Evolutionary conservation across 129 eudicot species (phyloP).

Genomic region (Solidago caesia): DNA sequence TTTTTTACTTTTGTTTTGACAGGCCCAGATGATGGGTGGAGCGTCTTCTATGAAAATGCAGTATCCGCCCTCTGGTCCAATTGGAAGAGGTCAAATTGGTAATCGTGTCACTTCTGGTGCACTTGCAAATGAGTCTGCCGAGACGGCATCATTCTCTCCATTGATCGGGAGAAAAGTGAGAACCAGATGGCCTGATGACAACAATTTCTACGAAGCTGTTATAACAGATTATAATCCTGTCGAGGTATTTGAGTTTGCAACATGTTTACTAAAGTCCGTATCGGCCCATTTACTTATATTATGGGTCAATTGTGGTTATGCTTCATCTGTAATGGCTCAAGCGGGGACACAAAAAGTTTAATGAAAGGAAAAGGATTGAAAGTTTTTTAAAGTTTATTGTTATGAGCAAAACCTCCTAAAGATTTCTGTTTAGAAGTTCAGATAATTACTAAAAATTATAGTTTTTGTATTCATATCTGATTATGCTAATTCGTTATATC

Average conservation of each 20-base stretch:
- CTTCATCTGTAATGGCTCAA: not conserved
- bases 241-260: conserved; percentile 45
- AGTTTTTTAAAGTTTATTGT: not conserved
- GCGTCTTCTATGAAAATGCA: conserved; percentile 53
- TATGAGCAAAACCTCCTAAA: not conserved
- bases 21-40: conserved; percentile 55
- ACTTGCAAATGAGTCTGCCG: conserved; percentile 56
- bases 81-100: conserved; percentile 65
- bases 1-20: conserved; percentile 34
- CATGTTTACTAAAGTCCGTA: not conserved
- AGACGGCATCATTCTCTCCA: conserved; percentile 50
- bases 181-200: conserved; percentile 97
- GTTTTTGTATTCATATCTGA: too few relatives aligned
- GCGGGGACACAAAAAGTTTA: not conserved
- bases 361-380: not conserved
- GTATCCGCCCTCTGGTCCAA: conserved; percentile 54
- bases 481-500: too few relatives aligned
- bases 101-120: conserved; percentile 56
- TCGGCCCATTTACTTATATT: not conserved
- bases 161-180: conserved; percentile 77
- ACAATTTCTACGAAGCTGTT: conserved; percentile 87
- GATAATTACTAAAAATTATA: not conserved
- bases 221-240: conserved; percentile 63
- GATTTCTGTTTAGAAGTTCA: not conserved
- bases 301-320: not conserved